Evolutionary conservation across 2,329 filamentous ascomycete genomes (phyloP), one percentile per base, ranked within the genome.

Genomic region (Aspergillus sp.): DNA sequence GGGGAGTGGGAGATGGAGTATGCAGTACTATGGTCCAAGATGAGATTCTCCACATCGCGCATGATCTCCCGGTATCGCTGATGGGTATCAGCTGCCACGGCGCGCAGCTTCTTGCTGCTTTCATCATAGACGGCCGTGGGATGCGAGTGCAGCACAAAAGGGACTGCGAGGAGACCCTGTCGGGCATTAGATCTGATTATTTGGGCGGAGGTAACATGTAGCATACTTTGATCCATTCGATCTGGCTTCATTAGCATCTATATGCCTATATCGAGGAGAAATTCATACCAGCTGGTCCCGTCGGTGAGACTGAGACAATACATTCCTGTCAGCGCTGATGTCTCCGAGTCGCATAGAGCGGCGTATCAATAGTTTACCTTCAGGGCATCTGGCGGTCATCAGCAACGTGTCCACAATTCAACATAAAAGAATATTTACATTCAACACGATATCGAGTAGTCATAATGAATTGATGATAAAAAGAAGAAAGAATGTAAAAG

Each of bases 101-200:
- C 79, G 41, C 79, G 74, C 44, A 91, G 79, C 47, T 76, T 63
- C 47, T 79, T 75, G 51, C 81, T 81, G 58, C 82, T 78, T 48
- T 80, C 76, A 54, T 90, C 85, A 60, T 91, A 90, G 38, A 90
- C 82, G 17, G 89, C 89, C 1, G 89, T 94, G 3, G 93, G 93
- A 65, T 97, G 90, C 1, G 91, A 96, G 67, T 95, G 90, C 46
- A 98, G 81, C 35, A 98, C 91, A 65, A 98, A 98, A 0, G 93
- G 93, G 0, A 97, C 91, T 1, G 93, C 93, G 10, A 97, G 76
- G 3, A 97, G 80, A 35, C 86, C 88, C 68, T 73, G 46, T 7
- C 27, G 41, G 25, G 25, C 25, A 30, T 30, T 30, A 30, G 25
- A 30, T 12, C 1, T 30, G 25, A 4, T 12, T 23, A 47, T 5